Percentiles rank a stretch among this genome's conserved stretches.
phyloP scores from a whole-genome alignment of 164 flowering plant species.

The Magnolia officinalis region DNA sequence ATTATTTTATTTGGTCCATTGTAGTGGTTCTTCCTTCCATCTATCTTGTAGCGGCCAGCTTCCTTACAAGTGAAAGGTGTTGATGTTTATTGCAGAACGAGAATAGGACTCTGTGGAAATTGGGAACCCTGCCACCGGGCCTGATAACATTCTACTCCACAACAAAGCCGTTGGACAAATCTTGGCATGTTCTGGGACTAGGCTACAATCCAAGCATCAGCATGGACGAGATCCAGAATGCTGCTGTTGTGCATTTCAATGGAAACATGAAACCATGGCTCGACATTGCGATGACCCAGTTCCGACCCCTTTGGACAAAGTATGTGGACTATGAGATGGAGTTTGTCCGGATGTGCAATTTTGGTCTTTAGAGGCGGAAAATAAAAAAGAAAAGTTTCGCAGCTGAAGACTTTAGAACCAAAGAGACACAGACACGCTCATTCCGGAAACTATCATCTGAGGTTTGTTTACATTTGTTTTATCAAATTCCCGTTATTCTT shows the following conservation, averaged over 20 bases:
- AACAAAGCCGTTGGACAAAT: conserved; percentile 28
- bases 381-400: neutral
- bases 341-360: conserved; percentile 19
- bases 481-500: neutral
- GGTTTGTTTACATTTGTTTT: neutral
- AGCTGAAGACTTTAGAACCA: neutral
- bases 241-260: conserved; percentile 27
- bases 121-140: conserved; percentile 22
- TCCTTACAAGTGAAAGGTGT: neutral
- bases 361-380: conserved; percentile 10
- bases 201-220: conserved; percentile 31
- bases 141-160: conserved; percentile 31
- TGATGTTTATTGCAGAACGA: conserved; percentile 8
- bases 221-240: conserved; percentile 27
- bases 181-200: conserved; percentile 31
- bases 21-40: neutral
- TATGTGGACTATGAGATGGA: conserved; percentile 22
- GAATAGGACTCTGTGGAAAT: conserved; percentile 20
- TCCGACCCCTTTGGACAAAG: conserved; percentile 29
- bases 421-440: neutral
- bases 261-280: conserved; percentile 30
- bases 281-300: conserved; percentile 26
- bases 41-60: no score
- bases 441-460: neutral
- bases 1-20: neutral